Percentiles rank a stretch among this genome's conserved stretches.
These are phyloP conservation scores for Pleomassaria siparia DNA, from an alignment of 2,329 filamentous ascomycete species.

Conservation along the genomic window DNA sequence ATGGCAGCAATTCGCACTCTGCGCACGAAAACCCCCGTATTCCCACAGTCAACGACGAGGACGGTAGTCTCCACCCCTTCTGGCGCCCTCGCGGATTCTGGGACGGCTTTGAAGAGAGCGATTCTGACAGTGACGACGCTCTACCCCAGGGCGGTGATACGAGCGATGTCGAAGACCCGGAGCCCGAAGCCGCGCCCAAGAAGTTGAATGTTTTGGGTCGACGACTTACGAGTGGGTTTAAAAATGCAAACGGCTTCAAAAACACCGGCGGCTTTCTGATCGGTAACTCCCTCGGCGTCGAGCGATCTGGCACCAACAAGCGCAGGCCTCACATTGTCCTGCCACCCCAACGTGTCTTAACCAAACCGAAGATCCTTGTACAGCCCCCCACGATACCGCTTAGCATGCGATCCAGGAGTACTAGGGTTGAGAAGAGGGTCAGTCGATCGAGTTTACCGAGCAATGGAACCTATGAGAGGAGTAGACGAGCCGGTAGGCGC, in stretches of 20 bases:
- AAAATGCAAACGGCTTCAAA: slow-evolving; percentile 43
- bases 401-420: slow-evolving; percentile 17
- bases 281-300: slow-evolving; percentile 59
- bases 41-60: slow-evolving; percentile 37
- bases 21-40: slow-evolving; percentile 23
- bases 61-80: slow-evolving; percentile 59
- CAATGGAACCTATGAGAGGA: slow-evolving; percentile 7
- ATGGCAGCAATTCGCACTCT: slow-evolving; percentile 21
- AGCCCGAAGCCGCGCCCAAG: slow-evolving; percentile 16
- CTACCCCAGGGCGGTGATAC: slow-evolving; percentile 52
- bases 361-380: slow-evolving; percentile 26
- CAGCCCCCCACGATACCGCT: slow-evolving; percentile 27
- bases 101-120: slow-evolving; percentile 55
- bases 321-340: slow-evolving; percentile 30
- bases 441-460: slow-evolving; percentile 20
- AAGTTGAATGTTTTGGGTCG: slow-evolving; percentile 26
- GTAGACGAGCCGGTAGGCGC: slow-evolving; percentile 9
- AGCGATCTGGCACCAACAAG: slow-evolving; percentile 44
- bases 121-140: slow-evolving; percentile 39
- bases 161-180: slow-evolving; percentile 39
- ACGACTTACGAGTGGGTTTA: slow-evolving; percentile 43
- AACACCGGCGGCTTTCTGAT: slow-evolving; percentile 46
- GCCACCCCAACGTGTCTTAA: slow-evolving; percentile 20
- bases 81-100: slow-evolving; percentile 66
- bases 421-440: slow-evolving; percentile 27